Percentiles rank a stretch among this genome's conserved stretches.
Evolutionary conservation across 176 grass and related monocot genomes (phyloP).

Genomic region (Oryza longistaminata): DNA sequence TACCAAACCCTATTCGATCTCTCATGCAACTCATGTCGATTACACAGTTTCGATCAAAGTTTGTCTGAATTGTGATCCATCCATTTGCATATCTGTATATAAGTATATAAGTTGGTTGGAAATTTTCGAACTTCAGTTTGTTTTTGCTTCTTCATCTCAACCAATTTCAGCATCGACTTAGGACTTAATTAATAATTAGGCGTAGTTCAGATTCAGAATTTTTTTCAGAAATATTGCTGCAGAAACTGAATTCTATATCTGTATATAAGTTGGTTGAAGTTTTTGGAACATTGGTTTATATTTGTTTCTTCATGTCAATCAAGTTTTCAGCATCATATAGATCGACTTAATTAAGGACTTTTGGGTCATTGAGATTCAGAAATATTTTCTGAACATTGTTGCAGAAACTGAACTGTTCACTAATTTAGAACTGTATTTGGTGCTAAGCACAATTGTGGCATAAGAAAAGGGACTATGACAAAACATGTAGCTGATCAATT

Average conservation of each 20-base stretch:
- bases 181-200: neutral
- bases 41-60: neutral
- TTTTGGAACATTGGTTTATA: too few relatives aligned
- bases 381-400: neutral
- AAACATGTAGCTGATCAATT: too few relatives aligned
- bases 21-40: neutral
- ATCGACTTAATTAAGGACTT: neutral
- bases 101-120: neutral
- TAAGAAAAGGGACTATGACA: too few relatives aligned
- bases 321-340: neutral
- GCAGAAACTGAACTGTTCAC: neutral
- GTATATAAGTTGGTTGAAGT: too few relatives aligned
- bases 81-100: neutral
- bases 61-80: neutral
- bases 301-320: neutral
- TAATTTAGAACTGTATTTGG: too few relatives aligned
- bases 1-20: neutral
- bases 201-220: too few relatives aligned
- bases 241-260: too few relatives aligned
- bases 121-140: neutral
- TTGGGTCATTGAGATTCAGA: neutral
- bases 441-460: too few relatives aligned
- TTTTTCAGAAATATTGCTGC: too few relatives aligned
- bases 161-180: neutral
- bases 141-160: neutral